A percentile compares a stretch with the other conserved stretches of the same genome.
Conservation (phyloP, 2,329 filamentous ascomycete genomes). For the Fusarium napiforme region DNA sequence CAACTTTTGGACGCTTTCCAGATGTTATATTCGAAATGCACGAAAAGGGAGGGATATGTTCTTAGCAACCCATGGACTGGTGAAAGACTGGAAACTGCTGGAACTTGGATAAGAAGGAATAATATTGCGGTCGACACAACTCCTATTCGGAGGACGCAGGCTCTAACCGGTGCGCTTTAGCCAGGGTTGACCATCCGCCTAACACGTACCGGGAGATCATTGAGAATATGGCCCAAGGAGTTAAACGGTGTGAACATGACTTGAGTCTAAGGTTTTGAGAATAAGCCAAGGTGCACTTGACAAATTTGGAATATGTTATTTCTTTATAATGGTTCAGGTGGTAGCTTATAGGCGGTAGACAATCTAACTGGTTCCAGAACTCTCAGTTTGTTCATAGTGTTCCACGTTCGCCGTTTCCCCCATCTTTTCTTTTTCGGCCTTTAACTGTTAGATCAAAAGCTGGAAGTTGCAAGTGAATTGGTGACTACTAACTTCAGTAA, state of each 20-base stretch:
- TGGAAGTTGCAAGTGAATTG: fast-evolving
- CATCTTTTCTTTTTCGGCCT: neutral
- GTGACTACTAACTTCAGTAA: fast-evolving
- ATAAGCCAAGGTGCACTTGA: neutral
- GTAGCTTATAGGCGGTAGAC: too few species aligned
- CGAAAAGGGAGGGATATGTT: fast-evolving
- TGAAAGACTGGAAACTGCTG: neutral
- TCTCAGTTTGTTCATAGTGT: neutral
- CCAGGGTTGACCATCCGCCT: neutral
- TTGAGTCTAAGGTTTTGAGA: neutral
- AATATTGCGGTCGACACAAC: neutral
- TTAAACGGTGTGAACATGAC: neutral
- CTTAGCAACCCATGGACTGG: neutral
- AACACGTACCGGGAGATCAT: neutral
- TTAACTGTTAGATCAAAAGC: neutral
- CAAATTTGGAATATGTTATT: neutral
- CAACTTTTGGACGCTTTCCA: neutral
- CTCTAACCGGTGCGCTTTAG: neutral
- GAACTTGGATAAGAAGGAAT: neutral
- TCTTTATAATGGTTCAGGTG: too few species aligned
- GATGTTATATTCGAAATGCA: neutral
- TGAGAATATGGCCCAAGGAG: neutral
- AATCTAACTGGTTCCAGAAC: neutral
- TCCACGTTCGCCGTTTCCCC: neutral
- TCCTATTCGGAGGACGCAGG: neutral